phyloP scores from a whole-genome alignment of 768 basidiomycete species.

The Chlorophyllum brunneum region DNA sequence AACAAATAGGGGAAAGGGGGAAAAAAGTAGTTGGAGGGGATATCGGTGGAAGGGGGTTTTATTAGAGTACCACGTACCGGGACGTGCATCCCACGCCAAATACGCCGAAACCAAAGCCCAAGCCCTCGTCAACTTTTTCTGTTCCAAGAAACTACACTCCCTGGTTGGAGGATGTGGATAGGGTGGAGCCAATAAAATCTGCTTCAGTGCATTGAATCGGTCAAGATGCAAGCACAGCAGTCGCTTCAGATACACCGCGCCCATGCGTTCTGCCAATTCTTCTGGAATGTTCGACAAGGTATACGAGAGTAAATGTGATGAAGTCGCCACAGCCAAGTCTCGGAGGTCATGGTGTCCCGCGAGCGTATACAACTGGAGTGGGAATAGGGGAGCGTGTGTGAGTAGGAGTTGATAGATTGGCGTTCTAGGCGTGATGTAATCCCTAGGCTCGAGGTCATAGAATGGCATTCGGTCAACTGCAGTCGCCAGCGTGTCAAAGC shows the following conservation, averaged over 20 bases:
- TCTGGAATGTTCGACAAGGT: conserved; percentile 27
- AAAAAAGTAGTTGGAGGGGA: background rate
- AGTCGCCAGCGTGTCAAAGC: conserved; percentile 38
- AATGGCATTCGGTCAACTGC: conserved; percentile 33
- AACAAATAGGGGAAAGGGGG: background rate
- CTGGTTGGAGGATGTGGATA: conserved; percentile 25
- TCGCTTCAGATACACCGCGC: conserved; percentile 32
- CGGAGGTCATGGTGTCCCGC: conserved; percentile 26
- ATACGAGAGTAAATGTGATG: conserved; percentile 32
- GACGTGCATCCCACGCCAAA: conserved; percentile 33
- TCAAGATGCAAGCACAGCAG: conserved; percentile 31
- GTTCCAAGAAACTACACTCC: conserved; percentile 28
- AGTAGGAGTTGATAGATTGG: conserved; percentile 22
- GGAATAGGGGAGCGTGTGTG: conserved; percentile 23
- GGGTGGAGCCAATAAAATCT: conserved; percentile 26
- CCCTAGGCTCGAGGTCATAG: conserved; percentile 18
- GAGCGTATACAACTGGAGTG: conserved; percentile 36
- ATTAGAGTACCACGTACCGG: conserved; percentile 23
- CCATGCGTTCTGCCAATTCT: conserved; percentile 28
- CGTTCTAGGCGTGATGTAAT: conserved; percentile 19
- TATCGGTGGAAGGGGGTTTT: background rate
- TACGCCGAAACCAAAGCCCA: conserved; percentile 35
- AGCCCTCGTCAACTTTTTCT: conserved; percentile 31
- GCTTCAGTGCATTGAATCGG: conserved; percentile 29
- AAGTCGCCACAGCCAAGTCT: conserved; percentile 32